Evolutionary conservation across 2,329 filamentous ascomycete genomes (phyloP), one percentile per base, ranked within the genome.

Genomic region (Colletotrichum tabaci): DNA sequence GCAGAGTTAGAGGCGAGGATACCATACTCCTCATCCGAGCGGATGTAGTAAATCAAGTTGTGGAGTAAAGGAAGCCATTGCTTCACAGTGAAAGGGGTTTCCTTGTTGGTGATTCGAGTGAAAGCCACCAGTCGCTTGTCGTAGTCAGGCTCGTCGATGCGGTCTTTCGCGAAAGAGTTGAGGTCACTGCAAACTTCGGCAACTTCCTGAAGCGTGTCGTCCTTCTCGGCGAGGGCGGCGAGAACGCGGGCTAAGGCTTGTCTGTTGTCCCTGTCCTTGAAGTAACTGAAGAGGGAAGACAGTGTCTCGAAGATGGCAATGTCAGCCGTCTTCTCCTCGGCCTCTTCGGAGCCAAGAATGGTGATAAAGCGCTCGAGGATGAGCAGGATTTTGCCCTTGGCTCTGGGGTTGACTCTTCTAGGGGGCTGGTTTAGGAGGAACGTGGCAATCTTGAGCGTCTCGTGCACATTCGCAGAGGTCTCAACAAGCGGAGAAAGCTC

Each of bases 51-150:
- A 2, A 98, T 86, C 84, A 97, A 89, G 78, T 98, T 99, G 82
- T 95, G 93, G 13, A 98, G 83, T 23, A 99, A 82, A 7, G 96
- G 95, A 63, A 92, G 88, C 96, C 96, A 99, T 80, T 98, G 93
- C 69, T 88, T 88, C 1, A 91, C 83, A 0, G 89, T 91, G 72
- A 95, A 90, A 0, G 85, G 82, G 0, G 79, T 79, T 47, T 89
- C 90, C n/a, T 88, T 84, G 3, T 89, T 83, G 46, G 92, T 93
- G 73, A 98, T 91, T 9, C 83, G 80, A 69, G 88, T 91, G 82
- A 96, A 98, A 3, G 94, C 95, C 57, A 87, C 84, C 7, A 97
- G 87, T 18, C 96, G 92, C 67, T 89, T 90, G 75, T 97, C 93
- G 78, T 97, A 98, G 81, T 98, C 93, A 1, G 95, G 92, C 77